A percentile compares a stretch with the other conserved stretches of the same genome.
Conservation (phyloP, 2,329 filamentous ascomycete genomes). For the Diaporthe vaccinii region DNA sequence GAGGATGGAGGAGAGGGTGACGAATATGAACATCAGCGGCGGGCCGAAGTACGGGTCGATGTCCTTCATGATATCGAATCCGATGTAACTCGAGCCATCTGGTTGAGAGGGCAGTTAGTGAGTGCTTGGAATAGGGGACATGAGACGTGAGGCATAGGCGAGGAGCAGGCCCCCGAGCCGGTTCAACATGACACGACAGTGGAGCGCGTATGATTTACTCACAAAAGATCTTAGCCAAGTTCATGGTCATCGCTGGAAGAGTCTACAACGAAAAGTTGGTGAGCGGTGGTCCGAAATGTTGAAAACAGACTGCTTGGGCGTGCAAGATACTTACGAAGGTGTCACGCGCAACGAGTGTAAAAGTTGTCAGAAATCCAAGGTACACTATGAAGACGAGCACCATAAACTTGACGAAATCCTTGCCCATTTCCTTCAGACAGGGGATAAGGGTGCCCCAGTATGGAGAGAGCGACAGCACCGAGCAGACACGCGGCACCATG, state of each 20-base stretch:
- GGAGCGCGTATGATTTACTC: background rate
- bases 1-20: conserved; percentile 82
- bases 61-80: conserved; percentile 76
- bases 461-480: conserved; percentile 85
- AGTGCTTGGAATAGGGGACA: background rate
- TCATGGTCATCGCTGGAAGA: conserved; percentile 73
- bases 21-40: conserved; percentile 78
- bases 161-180: too few species aligned
- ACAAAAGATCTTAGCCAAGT: conserved; percentile 83
- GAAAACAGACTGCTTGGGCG: background rate
- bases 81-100: conserved; percentile 79
- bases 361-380: conserved; percentile 89
- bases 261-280: conserved; percentile 61
- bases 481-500: conserved; percentile 90
- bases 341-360: conserved; percentile 81
- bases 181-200: background rate
- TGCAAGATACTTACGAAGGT: conserved; percentile 57
- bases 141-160: too few species aligned
- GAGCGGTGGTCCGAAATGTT: background rate
- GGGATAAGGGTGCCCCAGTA: conserved; percentile 94
- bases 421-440: conserved; percentile 93
- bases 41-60: conserved; percentile 72
- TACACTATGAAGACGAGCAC: conserved; percentile 87
- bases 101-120: background rate
- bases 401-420: conserved; percentile 85